Base-by-base conservation (phyloP, 305 asterid species). In the Plantago coronopus region DNA sequence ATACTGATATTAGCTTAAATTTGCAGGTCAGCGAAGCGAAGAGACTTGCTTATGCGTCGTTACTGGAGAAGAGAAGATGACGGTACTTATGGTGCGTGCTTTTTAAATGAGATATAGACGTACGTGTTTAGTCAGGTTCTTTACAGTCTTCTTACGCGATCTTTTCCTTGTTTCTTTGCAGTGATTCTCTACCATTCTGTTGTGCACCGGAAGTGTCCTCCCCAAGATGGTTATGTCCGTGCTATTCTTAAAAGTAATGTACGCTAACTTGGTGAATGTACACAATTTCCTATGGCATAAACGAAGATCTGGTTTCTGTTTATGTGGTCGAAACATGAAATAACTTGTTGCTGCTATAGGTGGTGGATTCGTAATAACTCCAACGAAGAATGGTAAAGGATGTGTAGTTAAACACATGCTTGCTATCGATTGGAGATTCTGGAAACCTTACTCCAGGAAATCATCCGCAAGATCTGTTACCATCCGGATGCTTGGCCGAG, bases 51-150 rank as follows among this genome's bases (percentile, higher is more conserved):
- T 65, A 72, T 91, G 21, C 85, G 90, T 5, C 83, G 95, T 18
- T 88, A 84, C 73, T 91, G 98, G 98, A 91, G 98, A 76, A 83
- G 89, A 75, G 98, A 91, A 80, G 95, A 86, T 22, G 96, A 91
- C 60, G 95, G 95, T 66, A 83, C 95, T 59, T 91, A 91, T 20
- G 98, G 98, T 91, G 78, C 50, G 56, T 12, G 21, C 27, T 37
- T 13, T 50, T 10, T 42, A n/a, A 63, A 3, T 9, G 27, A 16
- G 38, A 37, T 40, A 17, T 23, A 21, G 46, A 31, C 13, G 54
- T 14, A 60, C 21, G 59, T 2, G 27, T 17, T 49, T n/a, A n/a
- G 25, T 57, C 40, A 42, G 63, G 54, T 49, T 53, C n/a, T n/a
- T n/a, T n/a, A n/a, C n/a, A 42, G 20, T 53, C 3, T 69, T 63